These are phyloP conservation scores for Grammothele lineata DNA, from an alignment of 768 basidiomycete genomes.

Conservation along the genomic window DNA sequence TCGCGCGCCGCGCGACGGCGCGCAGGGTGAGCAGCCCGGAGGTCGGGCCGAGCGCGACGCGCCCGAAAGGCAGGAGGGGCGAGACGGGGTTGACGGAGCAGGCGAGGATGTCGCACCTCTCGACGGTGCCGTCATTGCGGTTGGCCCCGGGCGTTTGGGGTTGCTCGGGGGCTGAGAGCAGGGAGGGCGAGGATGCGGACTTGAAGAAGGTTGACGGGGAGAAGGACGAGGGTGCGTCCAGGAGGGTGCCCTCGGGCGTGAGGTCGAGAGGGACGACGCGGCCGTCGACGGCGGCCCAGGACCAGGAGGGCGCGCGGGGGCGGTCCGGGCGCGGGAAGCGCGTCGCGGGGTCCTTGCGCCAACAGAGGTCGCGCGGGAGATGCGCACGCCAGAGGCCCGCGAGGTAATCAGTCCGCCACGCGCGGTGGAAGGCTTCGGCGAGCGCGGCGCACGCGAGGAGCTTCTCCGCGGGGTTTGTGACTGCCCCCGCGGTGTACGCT, in stretches of 20 bases:
- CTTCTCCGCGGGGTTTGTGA: conserved; percentile 5
- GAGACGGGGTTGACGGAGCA: background rate
- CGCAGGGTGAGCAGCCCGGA: conserved; percentile 1
- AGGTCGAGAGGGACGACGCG: background rate
- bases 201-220: no score
- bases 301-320: conserved; percentile 9
- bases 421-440: conserved; percentile 7
- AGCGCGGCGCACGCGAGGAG: conserved; percentile 8
- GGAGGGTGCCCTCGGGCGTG: background rate
- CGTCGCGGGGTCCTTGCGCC: conserved; percentile 1
- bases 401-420: conserved; percentile 6
- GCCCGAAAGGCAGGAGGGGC: conserved; percentile 1
- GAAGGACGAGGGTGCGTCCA: no score
- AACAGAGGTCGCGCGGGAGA: conserved; percentile 4
- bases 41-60: background rate
- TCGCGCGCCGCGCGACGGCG: background rate
- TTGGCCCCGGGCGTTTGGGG: no score
- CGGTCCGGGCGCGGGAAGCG: background rate
- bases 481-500: conserved; percentile 2
- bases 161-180: no score
- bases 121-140: no score
- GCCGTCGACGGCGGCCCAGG: conserved; percentile 11
- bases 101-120: background rate
- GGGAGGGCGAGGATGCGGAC: no score
- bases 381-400: conserved; percentile 12